These are phyloP conservation scores for Colletotrichum godetiae DNA, from an alignment of 2,329 filamentous ascomycete species.

Conservation along the genomic window DNA sequence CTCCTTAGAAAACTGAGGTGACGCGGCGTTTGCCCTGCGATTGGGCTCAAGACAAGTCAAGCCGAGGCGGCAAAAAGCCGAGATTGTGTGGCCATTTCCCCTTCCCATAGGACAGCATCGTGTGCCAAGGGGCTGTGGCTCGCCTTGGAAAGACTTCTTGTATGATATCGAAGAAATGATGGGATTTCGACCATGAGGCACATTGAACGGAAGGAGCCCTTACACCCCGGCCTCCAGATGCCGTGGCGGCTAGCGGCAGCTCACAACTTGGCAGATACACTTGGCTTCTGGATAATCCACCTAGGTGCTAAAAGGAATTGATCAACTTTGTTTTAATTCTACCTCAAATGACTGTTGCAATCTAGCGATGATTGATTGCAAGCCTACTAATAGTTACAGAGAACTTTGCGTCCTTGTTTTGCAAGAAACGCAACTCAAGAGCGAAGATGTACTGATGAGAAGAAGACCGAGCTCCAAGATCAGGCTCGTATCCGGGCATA, in stretches of 20 bases:
- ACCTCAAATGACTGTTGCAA: neutral
- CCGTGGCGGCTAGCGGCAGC: neutral
- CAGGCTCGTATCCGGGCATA: neutral
- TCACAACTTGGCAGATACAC: conserved; percentile 1
- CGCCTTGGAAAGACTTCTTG: neutral
- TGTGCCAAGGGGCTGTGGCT: neutral
- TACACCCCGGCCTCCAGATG: neutral
- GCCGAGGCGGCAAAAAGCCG: neutral
- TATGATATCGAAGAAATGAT: neutral
- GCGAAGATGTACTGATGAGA: neutral
- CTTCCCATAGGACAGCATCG: neutral
- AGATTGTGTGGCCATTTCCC: neutral
- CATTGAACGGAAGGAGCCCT: neutral
- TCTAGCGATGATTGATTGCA: neutral
- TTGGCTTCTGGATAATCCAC: neutral
- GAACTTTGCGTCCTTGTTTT: no score
- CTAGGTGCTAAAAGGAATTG: neutral
- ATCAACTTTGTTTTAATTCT: neutral
- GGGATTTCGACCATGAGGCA: neutral
- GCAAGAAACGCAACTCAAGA: neutral
- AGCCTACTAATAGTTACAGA: no score
- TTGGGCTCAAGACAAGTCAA: neutral
- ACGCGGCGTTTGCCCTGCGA: conserved; percentile 4
- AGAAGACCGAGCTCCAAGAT: neutral
- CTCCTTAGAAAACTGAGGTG: neutral